phyloP scores from a whole-genome alignment of 371 early-diverging fungal genomes.

The Rhizopus microsporus region DNA sequence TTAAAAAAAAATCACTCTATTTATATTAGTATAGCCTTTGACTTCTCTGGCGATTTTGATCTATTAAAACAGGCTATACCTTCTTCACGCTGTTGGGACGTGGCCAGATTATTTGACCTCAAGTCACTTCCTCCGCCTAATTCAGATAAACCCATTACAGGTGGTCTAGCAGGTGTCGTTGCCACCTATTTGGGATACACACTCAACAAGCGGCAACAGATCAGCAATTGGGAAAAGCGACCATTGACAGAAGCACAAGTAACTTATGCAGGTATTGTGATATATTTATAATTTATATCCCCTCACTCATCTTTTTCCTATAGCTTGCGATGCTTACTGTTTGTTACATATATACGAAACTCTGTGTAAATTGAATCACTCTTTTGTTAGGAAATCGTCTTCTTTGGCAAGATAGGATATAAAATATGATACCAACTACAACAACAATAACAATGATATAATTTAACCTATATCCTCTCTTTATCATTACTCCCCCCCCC shows the following conservation, averaged over 20 bases:
- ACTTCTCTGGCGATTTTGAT: conserved; percentile 45
- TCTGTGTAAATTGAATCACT: conserved; percentile 28
- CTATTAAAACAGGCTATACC: conserved; percentile 36
- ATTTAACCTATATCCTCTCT: not conserved
- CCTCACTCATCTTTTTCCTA: not conserved
- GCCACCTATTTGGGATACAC: conserved; percentile 25
- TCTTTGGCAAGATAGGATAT: not conserved
- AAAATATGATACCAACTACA: no score
- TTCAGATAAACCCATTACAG: conserved; percentile 13
- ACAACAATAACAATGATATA: not conserved
- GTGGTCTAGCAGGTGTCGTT: conserved; percentile 43
- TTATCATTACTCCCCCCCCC: no score
- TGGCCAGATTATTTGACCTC: conserved; percentile 32
- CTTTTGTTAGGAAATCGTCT: conserved; percentile 22
- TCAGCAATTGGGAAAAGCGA: conserved; percentile 54
- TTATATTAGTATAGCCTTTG: conserved; percentile 29
- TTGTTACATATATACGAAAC: conserved; percentile 31
- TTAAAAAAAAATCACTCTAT: not conserved
- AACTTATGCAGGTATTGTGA: conserved; percentile 33
- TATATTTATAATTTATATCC: not conserved
- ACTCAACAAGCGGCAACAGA: conserved; percentile 49
- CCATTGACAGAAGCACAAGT: conserved; percentile 42
- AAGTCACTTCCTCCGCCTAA: conserved; percentile 16
- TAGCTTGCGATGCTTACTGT: conserved; percentile 40
- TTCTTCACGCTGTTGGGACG: conserved; percentile 27